A percentile compares a stretch with the other conserved stretches of the same genome.
Evolutionary conservation across 306 rosid species (phyloP).

Genomic region (Inga laurina): DNA sequence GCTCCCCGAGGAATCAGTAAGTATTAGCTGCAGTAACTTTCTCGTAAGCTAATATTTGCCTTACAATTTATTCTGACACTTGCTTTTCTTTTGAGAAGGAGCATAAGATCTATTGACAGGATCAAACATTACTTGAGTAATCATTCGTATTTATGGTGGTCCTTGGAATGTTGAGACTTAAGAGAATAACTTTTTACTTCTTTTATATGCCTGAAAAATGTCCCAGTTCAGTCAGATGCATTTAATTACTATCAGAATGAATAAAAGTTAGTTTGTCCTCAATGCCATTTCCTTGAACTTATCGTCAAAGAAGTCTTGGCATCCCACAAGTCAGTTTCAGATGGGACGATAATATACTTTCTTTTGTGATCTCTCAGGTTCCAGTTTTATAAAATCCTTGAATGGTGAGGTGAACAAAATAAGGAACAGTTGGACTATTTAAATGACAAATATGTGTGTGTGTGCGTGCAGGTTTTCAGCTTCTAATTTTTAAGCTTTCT

Average conservation of each 20-base stretch:
- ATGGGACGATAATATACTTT: not conserved
- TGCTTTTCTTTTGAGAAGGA: slow-evolving; percentile 28
- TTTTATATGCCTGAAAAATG: not conserved
- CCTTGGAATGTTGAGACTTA: not conserved
- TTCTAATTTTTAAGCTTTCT: slow-evolving; percentile 21
- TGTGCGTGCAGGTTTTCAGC: slow-evolving; percentile 16
- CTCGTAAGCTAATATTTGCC: slow-evolving; percentile 24
- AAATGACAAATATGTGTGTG: not conserved
- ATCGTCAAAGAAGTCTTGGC: not conserved
- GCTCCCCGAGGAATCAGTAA: slow-evolving; percentile 90
- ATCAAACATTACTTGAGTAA: slow-evolving; percentile 1
- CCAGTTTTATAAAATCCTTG: slow-evolving; percentile 11
- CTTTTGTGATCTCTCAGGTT: slow-evolving; percentile 12
- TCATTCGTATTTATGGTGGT: not conserved
- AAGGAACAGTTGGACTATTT: slow-evolving; percentile 1
- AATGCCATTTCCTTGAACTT: not conserved
- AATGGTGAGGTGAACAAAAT: slow-evolving; percentile 5
- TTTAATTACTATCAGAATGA: not conserved
- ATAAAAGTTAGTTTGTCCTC: not conserved
- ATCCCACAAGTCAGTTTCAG: not conserved
- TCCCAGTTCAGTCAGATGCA: not conserved
- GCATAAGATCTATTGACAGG: not conserved
- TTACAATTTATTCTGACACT: slow-evolving; percentile 13
- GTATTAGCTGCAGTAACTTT: slow-evolving; percentile 29
- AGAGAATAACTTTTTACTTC: not conserved